Evolutionary conservation across 768 basidiomycete species (phyloP).

Genomic region (Phylloporus sp.): DNA sequence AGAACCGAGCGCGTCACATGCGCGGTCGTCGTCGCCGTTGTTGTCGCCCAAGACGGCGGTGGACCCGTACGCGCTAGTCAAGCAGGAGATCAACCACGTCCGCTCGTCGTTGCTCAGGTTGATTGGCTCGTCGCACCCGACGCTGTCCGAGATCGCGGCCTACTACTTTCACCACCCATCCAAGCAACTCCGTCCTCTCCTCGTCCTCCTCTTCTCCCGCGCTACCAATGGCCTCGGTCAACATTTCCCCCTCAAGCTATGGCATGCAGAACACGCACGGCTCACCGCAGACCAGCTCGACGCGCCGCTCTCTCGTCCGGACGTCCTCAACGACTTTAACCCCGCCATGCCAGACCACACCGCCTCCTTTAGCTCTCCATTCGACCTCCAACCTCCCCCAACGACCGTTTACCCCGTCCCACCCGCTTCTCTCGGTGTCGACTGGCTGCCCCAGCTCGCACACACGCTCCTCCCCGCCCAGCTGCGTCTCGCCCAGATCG

Average conservation of each 20-base stretch:
- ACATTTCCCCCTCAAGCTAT: constrained; percentile 54
- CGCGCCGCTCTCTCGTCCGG: constrained; percentile 69
- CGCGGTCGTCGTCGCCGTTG: constrained; percentile 17
- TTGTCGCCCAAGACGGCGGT: constrained; percentile 21
- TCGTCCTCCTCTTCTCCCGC: constrained; percentile 84
- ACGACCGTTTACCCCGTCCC: constrained; percentile 22
- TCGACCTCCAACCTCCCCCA: constrained; percentile 41
- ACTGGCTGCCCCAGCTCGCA: constrained; percentile 30
- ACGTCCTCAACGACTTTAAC: constrained; percentile 89
- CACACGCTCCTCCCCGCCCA: constrained; percentile 70
- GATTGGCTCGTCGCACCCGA: constrained; percentile 85
- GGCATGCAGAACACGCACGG: constrained; percentile 56
- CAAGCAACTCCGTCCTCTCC: constrained; percentile 84
- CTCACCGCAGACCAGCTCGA: constrained; percentile 63
- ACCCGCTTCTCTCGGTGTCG: constrained; percentile 18
- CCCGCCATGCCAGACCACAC: constrained; percentile 79
- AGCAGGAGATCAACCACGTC: constrained; percentile 66
- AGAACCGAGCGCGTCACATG: constrained; percentile 6
- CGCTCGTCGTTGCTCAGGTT: constrained; percentile 69
- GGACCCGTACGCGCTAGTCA: constrained; percentile 69
- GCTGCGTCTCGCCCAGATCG: constrained; percentile 87
- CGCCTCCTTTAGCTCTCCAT: constrained; percentile 57
- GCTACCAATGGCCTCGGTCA: constrained; percentile 89
- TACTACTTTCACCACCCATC: constrained; percentile 90
- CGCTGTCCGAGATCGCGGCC: constrained; percentile 80